Conservation (phyloP, 2,329 filamentous ascomycete species). For the Alternaria burnsii region DNA sequence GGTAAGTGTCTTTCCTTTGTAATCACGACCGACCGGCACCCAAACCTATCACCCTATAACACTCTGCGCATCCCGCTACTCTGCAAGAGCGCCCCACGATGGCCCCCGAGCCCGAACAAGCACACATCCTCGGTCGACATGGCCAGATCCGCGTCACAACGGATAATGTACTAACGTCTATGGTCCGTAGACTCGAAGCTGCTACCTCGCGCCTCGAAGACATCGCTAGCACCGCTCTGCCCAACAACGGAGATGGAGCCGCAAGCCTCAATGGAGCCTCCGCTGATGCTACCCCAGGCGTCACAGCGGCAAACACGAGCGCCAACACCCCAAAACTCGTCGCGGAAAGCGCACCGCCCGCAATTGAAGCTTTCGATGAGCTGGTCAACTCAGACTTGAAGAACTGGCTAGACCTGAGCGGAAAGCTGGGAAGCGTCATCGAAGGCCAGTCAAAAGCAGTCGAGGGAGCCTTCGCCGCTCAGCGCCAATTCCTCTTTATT, state of each 20-base stretch:
- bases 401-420: slow-evolving; percentile 79
- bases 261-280: slow-evolving; percentile 41
- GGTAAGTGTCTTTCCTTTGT: slow-evolving; percentile 66
- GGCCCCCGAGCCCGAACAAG: slow-evolving; percentile 18
- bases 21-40: background rate
- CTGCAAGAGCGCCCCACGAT: slow-evolving; percentile 11
- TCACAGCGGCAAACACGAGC: slow-evolving; percentile 45
- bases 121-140: slow-evolving; percentile 26
- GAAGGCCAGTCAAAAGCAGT: slow-evolving; percentile 75
- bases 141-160: slow-evolving; percentile 26
- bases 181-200: slow-evolving; percentile 82
- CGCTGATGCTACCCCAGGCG: slow-evolving; percentile 39
- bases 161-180: slow-evolving; percentile 59
- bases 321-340: slow-evolving; percentile 46
- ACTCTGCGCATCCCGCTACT: background rate
- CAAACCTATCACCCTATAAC: slow-evolving; percentile 3
- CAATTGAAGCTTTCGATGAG: slow-evolving; percentile 87
- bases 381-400: slow-evolving; percentile 78
- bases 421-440: slow-evolving; percentile 78
- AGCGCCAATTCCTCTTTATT: slow-evolving; percentile 87
- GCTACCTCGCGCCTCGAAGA: slow-evolving; percentile 96
- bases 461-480: slow-evolving; percentile 76
- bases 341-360: slow-evolving; percentile 58
- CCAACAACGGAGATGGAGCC: slow-evolving; percentile 33
- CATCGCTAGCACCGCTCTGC: slow-evolving; percentile 78